These are phyloP conservation scores for Chlorella sp. DNA, from an alignment of 139 green algal species.

Conservation along the genomic window DNA sequence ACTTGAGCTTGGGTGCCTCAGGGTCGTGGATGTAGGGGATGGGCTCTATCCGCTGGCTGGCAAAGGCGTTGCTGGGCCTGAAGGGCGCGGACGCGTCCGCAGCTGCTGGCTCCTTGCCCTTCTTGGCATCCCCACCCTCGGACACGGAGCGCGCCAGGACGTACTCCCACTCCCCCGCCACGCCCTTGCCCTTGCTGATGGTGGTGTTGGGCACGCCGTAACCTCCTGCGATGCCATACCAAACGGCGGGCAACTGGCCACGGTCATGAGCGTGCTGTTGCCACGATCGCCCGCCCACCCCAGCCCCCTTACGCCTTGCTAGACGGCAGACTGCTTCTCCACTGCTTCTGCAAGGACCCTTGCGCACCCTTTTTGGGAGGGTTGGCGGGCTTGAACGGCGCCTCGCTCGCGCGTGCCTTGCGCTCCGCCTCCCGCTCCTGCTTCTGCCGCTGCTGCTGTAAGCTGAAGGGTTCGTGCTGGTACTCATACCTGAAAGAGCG, in stretches of 20 bases:
- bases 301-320: no score
- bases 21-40: conserved; percentile 41
- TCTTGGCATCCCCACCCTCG: neutral
- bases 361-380: conserved; percentile 28
- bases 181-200: conserved; percentile 40
- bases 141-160: neutral
- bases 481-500: conserved; percentile 31
- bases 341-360: neutral
- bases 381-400: conserved; percentile 47
- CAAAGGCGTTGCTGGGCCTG: conserved; percentile 18
- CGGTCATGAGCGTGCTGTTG: no score
- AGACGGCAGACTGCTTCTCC: no score
- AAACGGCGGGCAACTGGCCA: no score
- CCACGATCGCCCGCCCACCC: no score
- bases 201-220: conserved; percentile 36
- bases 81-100: conserved; percentile 14
- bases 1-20: conserved; percentile 22
- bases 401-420: conserved; percentile 22
- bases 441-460: conserved; percentile 8
- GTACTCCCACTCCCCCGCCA: conserved; percentile 42
- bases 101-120: neutral
- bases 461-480: conserved; percentile 25
- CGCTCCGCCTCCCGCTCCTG: conserved; percentile 25
- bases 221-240: no score
- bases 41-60: conserved; percentile 15